phyloP scores from a whole-genome alignment of 148 eudicot genomes.

The Chenopodium formosanum region DNA sequence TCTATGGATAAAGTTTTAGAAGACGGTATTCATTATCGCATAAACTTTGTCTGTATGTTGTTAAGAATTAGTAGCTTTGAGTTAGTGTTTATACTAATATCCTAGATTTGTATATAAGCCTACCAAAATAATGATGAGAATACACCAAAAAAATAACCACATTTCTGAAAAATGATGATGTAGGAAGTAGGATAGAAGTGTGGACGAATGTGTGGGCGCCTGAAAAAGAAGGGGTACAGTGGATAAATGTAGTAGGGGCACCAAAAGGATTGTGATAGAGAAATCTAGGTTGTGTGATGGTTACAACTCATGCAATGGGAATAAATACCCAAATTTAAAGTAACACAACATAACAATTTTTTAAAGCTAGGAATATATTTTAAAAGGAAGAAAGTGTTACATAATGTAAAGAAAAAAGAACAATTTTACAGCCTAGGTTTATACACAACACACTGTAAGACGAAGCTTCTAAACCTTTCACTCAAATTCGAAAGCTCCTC shows the following conservation, averaged over 20 bases:
- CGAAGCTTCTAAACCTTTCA: constrained; percentile 11
- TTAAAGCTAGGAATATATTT: neutral
- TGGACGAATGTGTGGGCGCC: neutral
- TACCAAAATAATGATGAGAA: no score
- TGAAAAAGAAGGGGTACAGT: neutral
- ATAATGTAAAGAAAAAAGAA: neutral
- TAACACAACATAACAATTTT: neutral
- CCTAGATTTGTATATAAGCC: no score
- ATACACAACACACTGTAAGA: neutral
- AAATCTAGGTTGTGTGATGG: constrained; percentile 1
- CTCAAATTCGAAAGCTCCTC: neutral
- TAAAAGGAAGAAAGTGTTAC: neutral
- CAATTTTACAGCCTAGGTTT: neutral
- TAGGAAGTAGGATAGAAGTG: neutral
- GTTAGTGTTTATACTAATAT: no score
- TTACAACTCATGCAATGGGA: constrained; percentile 7
- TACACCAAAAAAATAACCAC: no score
- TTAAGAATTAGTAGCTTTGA: no score
- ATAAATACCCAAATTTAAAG: neutral
- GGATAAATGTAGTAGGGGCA: neutral
- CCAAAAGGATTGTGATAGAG: neutral
- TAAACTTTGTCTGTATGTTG: no score
- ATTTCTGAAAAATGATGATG: no score
- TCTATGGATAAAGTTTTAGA: no score
- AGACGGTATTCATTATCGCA: no score